Conservation (phyloP, 768 basidiomycete species). For the Naganishia randhawae region DNA sequence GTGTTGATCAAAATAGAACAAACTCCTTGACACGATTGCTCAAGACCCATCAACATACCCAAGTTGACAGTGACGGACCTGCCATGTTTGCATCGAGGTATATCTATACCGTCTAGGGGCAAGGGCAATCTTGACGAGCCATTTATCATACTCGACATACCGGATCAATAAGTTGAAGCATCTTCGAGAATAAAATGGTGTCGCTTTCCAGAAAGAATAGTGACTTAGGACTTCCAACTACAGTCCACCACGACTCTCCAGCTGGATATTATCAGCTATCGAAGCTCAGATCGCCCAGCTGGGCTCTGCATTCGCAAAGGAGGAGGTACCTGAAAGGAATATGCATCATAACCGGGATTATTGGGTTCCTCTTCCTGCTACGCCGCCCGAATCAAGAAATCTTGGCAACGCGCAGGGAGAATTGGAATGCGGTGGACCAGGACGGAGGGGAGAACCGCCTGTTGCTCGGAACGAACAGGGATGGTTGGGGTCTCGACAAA, state of each 20-base stretch:
- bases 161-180: not conserved
- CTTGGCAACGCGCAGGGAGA: not conserved
- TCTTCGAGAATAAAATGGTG: not conserved
- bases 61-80: not conserved
- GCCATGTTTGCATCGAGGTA: too few species aligned
- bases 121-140: not conserved
- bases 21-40: not conserved
- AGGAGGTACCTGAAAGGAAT: not conserved
- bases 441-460: not conserved
- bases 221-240: conserved; percentile 4
- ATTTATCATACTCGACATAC: not conserved
- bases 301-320: not conserved
- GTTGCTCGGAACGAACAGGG: not conserved
- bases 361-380: not conserved
- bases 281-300: not conserved
- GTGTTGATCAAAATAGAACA: conserved; percentile 1
- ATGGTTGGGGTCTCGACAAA: not conserved
- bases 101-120: too few species aligned
- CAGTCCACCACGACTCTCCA: too few species aligned
- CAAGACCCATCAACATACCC: too few species aligned
- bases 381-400: not conserved
- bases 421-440: not conserved
- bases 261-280: not conserved
- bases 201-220: conserved; percentile 4
- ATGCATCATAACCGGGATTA: not conserved